Base-by-base conservation (phyloP, 371 early-diverging fungal species). In the Vavraia culicis region DNA sequence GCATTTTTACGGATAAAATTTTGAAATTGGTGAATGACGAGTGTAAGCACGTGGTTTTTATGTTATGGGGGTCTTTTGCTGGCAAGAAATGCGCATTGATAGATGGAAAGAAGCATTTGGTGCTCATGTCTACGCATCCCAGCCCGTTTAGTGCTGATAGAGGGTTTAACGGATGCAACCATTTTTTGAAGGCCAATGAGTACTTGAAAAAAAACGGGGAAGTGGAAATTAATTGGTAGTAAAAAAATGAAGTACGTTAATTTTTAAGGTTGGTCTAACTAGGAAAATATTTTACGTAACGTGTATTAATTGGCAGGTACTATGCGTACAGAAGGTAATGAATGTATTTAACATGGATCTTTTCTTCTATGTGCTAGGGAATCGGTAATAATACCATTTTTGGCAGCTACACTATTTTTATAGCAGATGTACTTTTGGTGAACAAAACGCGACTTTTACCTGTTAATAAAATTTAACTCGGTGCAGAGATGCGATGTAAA, bases 31-130 rank as follows among this genome's bases (percentile, higher is more conserved):
- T 94, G 40, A 81, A 75, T 61, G 68, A 73, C 13, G 66, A 70
- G 22, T 67, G 72, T 3, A 49, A 56, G 0, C 66, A 77, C 39
- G 73, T 87, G 11, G 93, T 89, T 33, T 94, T 94, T 69, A 76
- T 94, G 69, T 73, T 90, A n/a, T 90, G 93, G 91, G 95, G 95
- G 9, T 46, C 48, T 3, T 73, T 77, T 65, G 87, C 88, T 8
- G 78, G 80, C 54, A 75, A 77, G 66, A 81, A 83, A 46, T 77
- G 21, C 1, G 41, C 20, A 1, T 36, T 62, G 14, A 61, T 69
- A 23, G 56, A 67, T 49, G 13, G 4, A 13, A 73, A 61, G 21
- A 74, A 74, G 68, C 91, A 94, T 65, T 60, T 81, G 40, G 78
- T 94, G 2, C 66, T 94, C 32, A 75, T 75, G 48, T 67, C 82